phyloP scores from a whole-genome alignment of 257 asterid species.

The Solanum megistacrolobum region DNA sequence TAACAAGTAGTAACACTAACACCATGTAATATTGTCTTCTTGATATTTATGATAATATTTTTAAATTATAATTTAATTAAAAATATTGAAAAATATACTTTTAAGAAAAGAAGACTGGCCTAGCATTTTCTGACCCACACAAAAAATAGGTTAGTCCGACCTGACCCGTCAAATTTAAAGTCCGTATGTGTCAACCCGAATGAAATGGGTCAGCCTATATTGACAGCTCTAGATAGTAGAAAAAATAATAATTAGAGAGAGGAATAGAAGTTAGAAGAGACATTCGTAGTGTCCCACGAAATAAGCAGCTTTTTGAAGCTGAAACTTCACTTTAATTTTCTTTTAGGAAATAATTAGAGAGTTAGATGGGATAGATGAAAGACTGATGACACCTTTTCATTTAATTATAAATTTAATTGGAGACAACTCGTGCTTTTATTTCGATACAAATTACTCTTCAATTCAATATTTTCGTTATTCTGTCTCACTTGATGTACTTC shows the following conservation, averaged over 20 bases:
- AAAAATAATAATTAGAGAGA: background rate
- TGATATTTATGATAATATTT: too few relatives aligned
- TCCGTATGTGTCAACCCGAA: accelerated
- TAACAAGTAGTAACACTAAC: too few relatives aligned
- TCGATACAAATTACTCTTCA: background rate
- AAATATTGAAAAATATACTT: too few relatives aligned
- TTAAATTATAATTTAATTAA: too few relatives aligned
- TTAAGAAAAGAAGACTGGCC: too few relatives aligned
- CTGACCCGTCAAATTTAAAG: too few relatives aligned
- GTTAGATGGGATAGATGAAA: conserved; percentile 6
- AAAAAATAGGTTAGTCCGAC: accelerated
- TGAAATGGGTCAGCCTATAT: accelerated
- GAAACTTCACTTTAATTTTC: background rate
- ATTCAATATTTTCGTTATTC: background rate
- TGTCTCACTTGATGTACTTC: background rate
- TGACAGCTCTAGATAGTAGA: background rate
- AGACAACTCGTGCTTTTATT: background rate
- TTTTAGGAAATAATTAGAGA: conserved; percentile 4
- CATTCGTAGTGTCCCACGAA: conserved; percentile 22
- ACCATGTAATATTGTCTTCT: too few relatives aligned
- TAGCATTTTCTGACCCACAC: too few relatives aligned
- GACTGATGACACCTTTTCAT: background rate
- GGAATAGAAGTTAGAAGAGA: conserved; percentile 2
- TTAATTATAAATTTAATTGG: background rate
- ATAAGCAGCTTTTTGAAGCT: conserved; percentile 3